Evolutionary conservation across 2,329 filamentous ascomycete genomes (phyloP), one percentile per base, ranked within the genome.

Genomic region (Paraphaeosphaeria sporulosa): DNA sequence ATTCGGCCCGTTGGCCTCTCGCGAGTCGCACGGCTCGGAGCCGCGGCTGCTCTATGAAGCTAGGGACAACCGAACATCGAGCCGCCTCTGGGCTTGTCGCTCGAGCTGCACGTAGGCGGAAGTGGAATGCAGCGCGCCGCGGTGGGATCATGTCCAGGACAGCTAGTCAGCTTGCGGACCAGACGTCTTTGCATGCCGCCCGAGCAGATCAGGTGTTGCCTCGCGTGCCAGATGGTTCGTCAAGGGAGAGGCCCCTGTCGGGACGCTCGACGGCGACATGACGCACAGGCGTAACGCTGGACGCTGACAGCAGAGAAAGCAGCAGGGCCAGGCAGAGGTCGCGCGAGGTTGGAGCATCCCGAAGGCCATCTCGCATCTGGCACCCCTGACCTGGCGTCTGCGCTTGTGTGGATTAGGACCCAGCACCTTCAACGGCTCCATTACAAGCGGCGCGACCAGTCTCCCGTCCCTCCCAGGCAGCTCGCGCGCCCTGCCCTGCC

Each of bases 101-200:
- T 27, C 49, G 5, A 25, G 19, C 34, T 38, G 49, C 49, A 19
- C 48, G 32, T 23, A 23, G 48, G 42, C 50, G 36, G 13, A 43
- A 42, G 19, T n/a, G 36, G 51, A 4, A 30, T 36, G 8, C n/a
- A 53, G 38, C 12, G 36, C 17, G 38, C 36, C 38, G 30, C 32
- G 42, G 36, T 25, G 25, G 52, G 42, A 46, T 38, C 42, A 55
- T 40, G 19, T 19, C 17, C 12, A 47, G 10, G 9, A 32, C 40
- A 10, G 52, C 52, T 55, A 55, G 30, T 34, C 52, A n/a, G 52
- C 9, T 55, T 55, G 52, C 52, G 42, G 52, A 36, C 13, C 17
- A 55, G 52, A 46, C 15, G 23, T 47, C n/a, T 55, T 46, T 36
- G 51, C 25, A 34, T 36, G 42, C 25, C 19, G 25, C 52, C 27